Base-by-base conservation (phyloP, 1,139 yeast species). In the Suhomyces coccinellae region DNA sequence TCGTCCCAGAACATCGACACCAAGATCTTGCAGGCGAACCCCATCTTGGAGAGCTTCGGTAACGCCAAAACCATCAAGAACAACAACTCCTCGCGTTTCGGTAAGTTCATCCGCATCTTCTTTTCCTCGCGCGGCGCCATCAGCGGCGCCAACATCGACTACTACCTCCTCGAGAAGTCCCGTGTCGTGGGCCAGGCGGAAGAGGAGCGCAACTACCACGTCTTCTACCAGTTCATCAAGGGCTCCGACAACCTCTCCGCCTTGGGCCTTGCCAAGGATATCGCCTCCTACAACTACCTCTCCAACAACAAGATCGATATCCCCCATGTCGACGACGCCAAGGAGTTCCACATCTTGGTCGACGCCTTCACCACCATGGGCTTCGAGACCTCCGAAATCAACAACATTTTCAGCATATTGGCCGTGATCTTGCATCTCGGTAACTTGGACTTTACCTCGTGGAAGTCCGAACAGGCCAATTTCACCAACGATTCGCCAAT, bases 21-120 rank as follows among this genome's bases (percentile, higher is more conserved):
- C 52, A 91, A 88, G 62, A 93, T 95, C 45, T 67, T 93, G 37
- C 93, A 89, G 59, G 97, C 99, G 9, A 95, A 93, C 59, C 99
- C 99, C 0, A 89, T 95, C 39, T 71, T 95, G 55, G 99, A 95
- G 65, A 84, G 97, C 35, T 95, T 95, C 66, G 99, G 99, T 54
- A 95, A 95, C 65, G 95, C 99, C 1, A 96, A 93, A 58, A 95
- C 99, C 0, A 89, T 90, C 26, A 81, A 95, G 54, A 95, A 95
- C 63, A 85, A 91, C 63, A 95, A 95, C 63, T 90, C 98, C 9
- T 93, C 99, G 10, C 80, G 99, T 60, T 95, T 95, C 63, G 99
- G 99, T 39, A 95, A 95, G 65, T 95, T 93, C 61, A 89, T 95
- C 52, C 85, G 93, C 57, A 87, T 95, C 48, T 90, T 83, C 63